phyloP scores from a whole-genome alignment of 2,329 filamentous ascomycete genomes.

The Cercospora nicotianae region DNA sequence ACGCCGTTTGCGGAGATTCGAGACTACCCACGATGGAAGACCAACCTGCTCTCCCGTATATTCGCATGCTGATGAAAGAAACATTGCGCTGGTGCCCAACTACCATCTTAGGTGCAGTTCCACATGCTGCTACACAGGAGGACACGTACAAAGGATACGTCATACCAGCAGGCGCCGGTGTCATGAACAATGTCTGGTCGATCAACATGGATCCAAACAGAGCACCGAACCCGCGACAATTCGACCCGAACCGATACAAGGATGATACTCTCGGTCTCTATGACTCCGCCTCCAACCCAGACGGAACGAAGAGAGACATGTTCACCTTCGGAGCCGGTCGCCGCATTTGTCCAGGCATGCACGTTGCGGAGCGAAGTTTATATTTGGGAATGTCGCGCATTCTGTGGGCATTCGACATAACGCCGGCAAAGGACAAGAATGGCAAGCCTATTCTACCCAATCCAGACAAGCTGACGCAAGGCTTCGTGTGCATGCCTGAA shows the following conservation, averaged over 20 bases:
- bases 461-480: slow-evolving; percentile 44
- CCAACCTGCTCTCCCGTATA: slow-evolving; percentile 21
- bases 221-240: slow-evolving; percentile 27
- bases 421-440: slow-evolving; percentile 31
- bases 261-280: slow-evolving; percentile 26
- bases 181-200: slow-evolving; percentile 34
- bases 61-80: slow-evolving; percentile 28
- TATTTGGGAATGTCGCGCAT: slow-evolving; percentile 45
- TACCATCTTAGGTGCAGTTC: slow-evolving; percentile 26
- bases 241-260: slow-evolving; percentile 32
- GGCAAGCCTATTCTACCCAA: slow-evolving; percentile 43
- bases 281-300: slow-evolving; percentile 34
- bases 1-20: slow-evolving; percentile 22
- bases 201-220: slow-evolving; percentile 28
- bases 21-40: slow-evolving; percentile 28
- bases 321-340: slow-evolving; percentile 36
- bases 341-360: slow-evolving; percentile 36
- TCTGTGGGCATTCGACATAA: slow-evolving; percentile 50
- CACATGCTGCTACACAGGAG: slow-evolving; percentile 30
- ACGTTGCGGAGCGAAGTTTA: slow-evolving; percentile 34
- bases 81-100: slow-evolving; percentile 26
- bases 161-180: slow-evolving; percentile 30
- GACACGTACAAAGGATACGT: slow-evolving; percentile 33
- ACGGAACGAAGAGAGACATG: slow-evolving; percentile 17
- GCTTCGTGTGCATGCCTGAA: slow-evolving; percentile 48